These are phyloP conservation scores for Pythium dissimile DNA, from an alignment of 352 stramenopile species.

Conservation along the genomic window DNA sequence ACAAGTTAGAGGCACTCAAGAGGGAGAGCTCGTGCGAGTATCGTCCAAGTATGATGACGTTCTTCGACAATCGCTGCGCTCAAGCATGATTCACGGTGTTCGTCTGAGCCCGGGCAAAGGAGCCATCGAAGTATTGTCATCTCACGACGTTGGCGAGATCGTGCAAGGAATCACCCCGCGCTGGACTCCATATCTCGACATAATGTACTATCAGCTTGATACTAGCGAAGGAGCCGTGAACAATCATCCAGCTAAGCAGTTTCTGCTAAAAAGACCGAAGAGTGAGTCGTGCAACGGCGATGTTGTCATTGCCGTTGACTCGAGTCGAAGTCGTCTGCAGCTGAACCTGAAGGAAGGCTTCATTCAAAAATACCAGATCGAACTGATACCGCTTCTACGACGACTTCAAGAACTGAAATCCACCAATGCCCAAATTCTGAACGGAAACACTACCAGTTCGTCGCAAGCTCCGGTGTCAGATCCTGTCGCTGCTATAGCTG, in stretches of 20 bases:
- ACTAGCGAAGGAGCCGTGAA: conserved; percentile 17
- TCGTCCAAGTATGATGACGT: conserved; percentile 59
- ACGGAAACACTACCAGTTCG: background rate
- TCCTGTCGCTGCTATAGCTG: conserved; percentile 26
- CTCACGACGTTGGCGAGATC: conserved; percentile 53
- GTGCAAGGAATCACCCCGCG: conserved; percentile 31
- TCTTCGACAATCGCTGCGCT: conserved; percentile 56
- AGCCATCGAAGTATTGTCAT: conserved; percentile 34
- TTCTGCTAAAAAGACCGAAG: conserved; percentile 37
- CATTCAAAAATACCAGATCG: conserved; percentile 55
- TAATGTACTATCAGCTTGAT: conserved; percentile 56
- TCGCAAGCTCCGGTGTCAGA: conserved; percentile 8
- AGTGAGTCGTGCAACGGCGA: conserved; percentile 37
- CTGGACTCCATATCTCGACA: conserved; percentile 61
- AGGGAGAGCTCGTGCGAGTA: conserved; percentile 41
- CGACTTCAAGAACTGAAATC: conserved; percentile 63
- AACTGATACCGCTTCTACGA: conserved; percentile 56
- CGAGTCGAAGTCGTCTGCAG: conserved; percentile 38
- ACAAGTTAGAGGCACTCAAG: conserved; percentile 31
- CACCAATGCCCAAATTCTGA: conserved; percentile 28
- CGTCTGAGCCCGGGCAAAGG: conserved; percentile 36
- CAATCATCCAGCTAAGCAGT: conserved; percentile 44
- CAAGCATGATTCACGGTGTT: conserved; percentile 51
- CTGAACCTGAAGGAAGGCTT: conserved; percentile 72
- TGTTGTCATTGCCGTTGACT: conserved; percentile 61